Conservation (phyloP, 768 basidiomycete species). For the Lentinula guzmanii region DNA sequence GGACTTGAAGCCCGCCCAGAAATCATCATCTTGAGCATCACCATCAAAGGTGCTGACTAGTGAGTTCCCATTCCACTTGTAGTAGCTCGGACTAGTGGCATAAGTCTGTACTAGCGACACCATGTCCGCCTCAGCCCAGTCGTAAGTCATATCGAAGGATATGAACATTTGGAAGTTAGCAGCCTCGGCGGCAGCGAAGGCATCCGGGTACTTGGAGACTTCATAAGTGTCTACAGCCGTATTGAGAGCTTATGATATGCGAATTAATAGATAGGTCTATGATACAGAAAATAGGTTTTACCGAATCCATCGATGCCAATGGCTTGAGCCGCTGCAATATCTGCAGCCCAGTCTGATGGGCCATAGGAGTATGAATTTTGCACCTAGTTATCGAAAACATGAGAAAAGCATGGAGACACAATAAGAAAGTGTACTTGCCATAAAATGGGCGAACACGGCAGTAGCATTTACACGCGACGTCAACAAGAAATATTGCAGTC, state of each 20-base stretch:
- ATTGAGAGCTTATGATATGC: slow-evolving; percentile 15
- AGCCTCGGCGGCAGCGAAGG: slow-evolving; percentile 25
- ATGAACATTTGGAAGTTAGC: slow-evolving; percentile 29
- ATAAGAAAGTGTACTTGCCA: not conserved
- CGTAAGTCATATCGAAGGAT: slow-evolving; percentile 28
- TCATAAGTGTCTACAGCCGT: slow-evolving; percentile 19
- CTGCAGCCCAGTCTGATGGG: slow-evolving; percentile 15
- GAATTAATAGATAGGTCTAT: not conserved
- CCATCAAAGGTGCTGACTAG: slow-evolving; percentile 33
- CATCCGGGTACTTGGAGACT: slow-evolving; percentile 20
- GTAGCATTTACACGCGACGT: not conserved
- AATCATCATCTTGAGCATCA: slow-evolving; percentile 23
- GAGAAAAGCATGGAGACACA: not conserved
- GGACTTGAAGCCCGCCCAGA: slow-evolving; percentile 14
- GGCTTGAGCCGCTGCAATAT: slow-evolving; percentile 16
- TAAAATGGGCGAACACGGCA: slow-evolving; percentile 1
- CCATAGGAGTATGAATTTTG: slow-evolving; percentile 18
- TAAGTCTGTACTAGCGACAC: slow-evolving; percentile 21
- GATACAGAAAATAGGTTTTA: not conserved
- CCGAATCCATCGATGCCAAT: slow-evolving; percentile 22
- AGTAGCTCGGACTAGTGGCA: slow-evolving; percentile 22
- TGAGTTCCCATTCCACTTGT: slow-evolving; percentile 17
- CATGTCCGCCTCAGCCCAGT: slow-evolving; percentile 14
- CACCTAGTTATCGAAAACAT: slow-evolving; percentile 3
- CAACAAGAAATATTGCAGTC: not conserved